phyloP scores from a whole-genome alignment of 257 asterid species.

The Capsicum baccatum region DNA sequence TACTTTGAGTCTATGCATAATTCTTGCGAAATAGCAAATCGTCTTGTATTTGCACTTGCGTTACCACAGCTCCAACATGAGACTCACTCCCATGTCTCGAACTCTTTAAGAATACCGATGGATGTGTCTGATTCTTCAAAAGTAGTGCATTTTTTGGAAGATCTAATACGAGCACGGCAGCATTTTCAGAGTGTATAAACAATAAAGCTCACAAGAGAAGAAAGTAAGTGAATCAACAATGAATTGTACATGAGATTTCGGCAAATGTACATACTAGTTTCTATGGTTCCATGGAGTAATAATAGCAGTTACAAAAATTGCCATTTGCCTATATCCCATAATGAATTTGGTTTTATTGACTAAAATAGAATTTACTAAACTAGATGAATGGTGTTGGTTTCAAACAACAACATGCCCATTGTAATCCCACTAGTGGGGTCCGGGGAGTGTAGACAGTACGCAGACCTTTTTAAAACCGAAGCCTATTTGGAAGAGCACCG shows the following conservation, averaged over 20 bases:
- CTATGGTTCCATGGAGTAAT: not conserved
- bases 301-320: not conserved
- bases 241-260: not conserved
- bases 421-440: no score
- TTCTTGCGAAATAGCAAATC: not conserved
- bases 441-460: no score
- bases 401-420: not conserved
- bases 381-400: slow-evolving; percentile 21
- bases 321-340: not conserved
- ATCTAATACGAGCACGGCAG: not conserved
- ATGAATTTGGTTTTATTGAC: not conserved
- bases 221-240: not conserved
- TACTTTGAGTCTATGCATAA: not conserved
- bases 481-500: slow-evolving; percentile 51
- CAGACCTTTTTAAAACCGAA: not conserved
- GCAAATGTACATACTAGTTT: not conserved
- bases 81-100: not conserved
- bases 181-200: not conserved
- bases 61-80: not conserved
- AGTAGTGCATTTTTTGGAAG: not conserved
- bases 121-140: not conserved
- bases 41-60: not conserved
- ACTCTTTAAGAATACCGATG: not conserved
- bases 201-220: not conserved
- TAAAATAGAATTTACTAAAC: not conserved